A percentile compares a stretch with the other conserved stretches of the same genome.
Conservation (phyloP, 768 basidiomycete genomes). For the Macrolepiota albuminosa region DNA sequence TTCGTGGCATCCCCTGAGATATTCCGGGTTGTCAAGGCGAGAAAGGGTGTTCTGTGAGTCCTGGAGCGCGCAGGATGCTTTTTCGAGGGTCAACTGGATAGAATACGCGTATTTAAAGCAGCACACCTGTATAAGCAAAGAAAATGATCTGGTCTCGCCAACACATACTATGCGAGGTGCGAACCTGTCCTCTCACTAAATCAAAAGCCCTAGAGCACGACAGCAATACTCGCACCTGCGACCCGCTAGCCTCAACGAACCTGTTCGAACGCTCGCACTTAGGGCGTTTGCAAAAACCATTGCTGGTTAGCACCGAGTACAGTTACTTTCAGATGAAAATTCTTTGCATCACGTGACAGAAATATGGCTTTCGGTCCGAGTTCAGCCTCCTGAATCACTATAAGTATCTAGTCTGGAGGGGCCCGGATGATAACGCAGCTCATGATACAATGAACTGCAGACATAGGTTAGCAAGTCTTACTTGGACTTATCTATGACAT, state of each 20-base stretch:
- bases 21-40: constrained; percentile 11
- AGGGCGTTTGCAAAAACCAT: constrained; percentile 18
- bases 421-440: neutral
- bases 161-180: constrained; percentile 9
- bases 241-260: constrained; percentile 8
- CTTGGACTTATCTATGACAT: neutral
- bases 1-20: constrained; percentile 16
- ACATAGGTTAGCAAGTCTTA: constrained; percentile 6
- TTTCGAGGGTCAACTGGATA: constrained; percentile 6
- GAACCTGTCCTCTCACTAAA: constrained; percentile 5
- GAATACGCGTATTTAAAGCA: neutral
- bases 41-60: constrained; percentile 4
- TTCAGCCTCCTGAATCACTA: too few species aligned
- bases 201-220: neutral
- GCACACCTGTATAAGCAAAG: constrained; percentile 18
- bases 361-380: neutral
- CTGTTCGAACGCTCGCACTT: constrained; percentile 11
- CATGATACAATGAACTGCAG: constrained; percentile 9
- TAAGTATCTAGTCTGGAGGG: too few species aligned
- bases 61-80: constrained; percentile 13
- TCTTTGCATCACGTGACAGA: constrained; percentile 8
- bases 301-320: neutral
- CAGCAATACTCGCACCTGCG: constrained; percentile 8
- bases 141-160: constrained; percentile 16
- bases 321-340: neutral